Evolutionary conservation across 2,329 filamentous ascomycete species (phyloP).

Genomic region (Mycogone perniciosa): DNA sequence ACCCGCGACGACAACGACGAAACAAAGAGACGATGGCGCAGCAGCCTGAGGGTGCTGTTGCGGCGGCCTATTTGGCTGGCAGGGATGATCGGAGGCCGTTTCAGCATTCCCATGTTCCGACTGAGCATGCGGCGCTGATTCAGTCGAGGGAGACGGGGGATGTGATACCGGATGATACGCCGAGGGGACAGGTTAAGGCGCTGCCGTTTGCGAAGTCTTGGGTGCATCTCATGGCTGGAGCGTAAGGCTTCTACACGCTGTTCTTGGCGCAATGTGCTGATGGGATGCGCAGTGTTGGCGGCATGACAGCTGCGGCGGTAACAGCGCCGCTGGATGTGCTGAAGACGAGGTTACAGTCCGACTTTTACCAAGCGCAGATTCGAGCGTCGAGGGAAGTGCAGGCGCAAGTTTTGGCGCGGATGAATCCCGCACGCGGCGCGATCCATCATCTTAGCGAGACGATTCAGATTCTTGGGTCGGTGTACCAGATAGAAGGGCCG

Average conservation of each 20-base stretch:
- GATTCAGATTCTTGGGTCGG: conserved; percentile 73
- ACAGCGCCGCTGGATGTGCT: conserved; percentile 91
- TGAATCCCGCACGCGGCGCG: conserved; percentile 60
- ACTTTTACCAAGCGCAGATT: conserved; percentile 86
- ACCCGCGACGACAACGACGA: neutral
- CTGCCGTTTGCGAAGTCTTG: conserved; percentile 67
- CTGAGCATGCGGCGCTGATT: conserved; percentile 36
- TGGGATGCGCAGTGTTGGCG: conserved; percentile 57
- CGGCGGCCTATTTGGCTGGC: conserved; percentile 22
- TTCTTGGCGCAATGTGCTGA: too few relatives aligned
- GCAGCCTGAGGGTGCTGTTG: conserved; percentile 3
- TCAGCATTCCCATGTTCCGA: conserved; percentile 23
- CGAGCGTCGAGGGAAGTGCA: conserved; percentile 58
- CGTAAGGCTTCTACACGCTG: conserved; percentile 46
- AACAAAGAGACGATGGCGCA: conserved; percentile 4
- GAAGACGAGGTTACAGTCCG: conserved; percentile 87
- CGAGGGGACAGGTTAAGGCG: conserved; percentile 29
- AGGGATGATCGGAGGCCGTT: conserved; percentile 27
- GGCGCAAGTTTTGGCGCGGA: conserved; percentile 38
- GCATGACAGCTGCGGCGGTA: conserved; percentile 87
- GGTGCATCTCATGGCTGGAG: conserved; percentile 88
- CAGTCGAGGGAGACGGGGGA: conserved; percentile 59
- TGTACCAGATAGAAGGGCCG: conserved; percentile 75
- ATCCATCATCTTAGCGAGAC: conserved; percentile 77
- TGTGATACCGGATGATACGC: conserved; percentile 39